Conservation (phyloP, 2,329 filamentous ascomycete species). For the Curvularia sp. region DNA sequence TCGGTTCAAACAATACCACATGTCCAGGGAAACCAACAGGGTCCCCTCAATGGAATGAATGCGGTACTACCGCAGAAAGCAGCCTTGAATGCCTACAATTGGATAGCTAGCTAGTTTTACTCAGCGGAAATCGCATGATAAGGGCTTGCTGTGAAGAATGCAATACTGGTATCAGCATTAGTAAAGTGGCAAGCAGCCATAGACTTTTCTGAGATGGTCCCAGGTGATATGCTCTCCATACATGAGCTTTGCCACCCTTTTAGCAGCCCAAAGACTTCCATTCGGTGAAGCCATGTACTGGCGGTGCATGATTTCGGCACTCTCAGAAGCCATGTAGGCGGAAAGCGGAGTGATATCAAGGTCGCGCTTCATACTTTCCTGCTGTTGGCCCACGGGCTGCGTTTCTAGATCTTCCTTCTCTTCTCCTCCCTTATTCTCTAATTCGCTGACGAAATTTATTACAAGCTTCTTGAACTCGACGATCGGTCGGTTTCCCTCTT, state of each 20-base stretch:
- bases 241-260: neutral
- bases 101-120: too few species aligned
- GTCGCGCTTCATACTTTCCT: neutral
- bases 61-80: too few species aligned
- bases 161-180: too few species aligned
- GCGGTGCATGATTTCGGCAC: neutral
- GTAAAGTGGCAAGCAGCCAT: too few species aligned
- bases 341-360: neutral
- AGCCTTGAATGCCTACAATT: too few species aligned
- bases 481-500: neutral
- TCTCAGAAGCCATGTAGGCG: neutral
- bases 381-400: neutral
- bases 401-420: neutral
- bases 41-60: too few species aligned
- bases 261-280: neutral
- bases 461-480: neutral
- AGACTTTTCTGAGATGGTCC: too few species aligned
- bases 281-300: neutral
- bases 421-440: neutral
- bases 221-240: neutral
- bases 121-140: too few species aligned
- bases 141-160: too few species aligned
- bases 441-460: neutral
- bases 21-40: too few species aligned
- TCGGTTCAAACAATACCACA: too few species aligned